Evolutionary conservation across 2,329 filamentous ascomycete species (phyloP).

Genomic region (Pseudogymnoascus sp.): DNA sequence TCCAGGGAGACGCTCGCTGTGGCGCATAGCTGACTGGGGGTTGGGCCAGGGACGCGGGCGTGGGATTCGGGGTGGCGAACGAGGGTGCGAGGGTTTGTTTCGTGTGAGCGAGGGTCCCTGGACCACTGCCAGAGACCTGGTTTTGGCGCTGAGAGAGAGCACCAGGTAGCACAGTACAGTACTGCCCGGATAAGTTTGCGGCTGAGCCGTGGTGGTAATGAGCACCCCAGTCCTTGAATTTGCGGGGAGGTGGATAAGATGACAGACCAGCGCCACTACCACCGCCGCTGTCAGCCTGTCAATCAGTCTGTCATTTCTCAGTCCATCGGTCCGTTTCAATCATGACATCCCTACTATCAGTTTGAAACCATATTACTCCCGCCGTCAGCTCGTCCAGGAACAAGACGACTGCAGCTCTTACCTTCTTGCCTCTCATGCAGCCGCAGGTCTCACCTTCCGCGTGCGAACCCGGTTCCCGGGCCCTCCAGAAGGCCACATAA

Average conservation of each 20-base stretch:
- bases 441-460: background rate
- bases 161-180: background rate
- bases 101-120: background rate
- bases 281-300: background rate
- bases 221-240: background rate
- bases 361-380: background rate
- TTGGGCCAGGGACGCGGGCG: background rate
- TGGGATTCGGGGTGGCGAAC: background rate
- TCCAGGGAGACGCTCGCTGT: background rate
- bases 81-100: background rate
- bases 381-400: background rate
- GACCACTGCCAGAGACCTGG: background rate
- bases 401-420: background rate
- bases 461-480: background rate
- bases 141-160: background rate
- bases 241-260: background rate
- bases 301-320: background rate
- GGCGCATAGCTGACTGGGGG: background rate
- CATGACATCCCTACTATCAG: background rate
- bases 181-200: background rate
- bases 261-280: background rate
- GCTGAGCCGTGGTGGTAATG: background rate
- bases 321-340: background rate
- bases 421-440: background rate
- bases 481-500: background rate